Percentiles rank a stretch among this genome's conserved stretches.
These are phyloP conservation scores for Trypanosoma grayi DNA, from an alignment of 208 protist species.

Conservation along the genomic window DNA sequence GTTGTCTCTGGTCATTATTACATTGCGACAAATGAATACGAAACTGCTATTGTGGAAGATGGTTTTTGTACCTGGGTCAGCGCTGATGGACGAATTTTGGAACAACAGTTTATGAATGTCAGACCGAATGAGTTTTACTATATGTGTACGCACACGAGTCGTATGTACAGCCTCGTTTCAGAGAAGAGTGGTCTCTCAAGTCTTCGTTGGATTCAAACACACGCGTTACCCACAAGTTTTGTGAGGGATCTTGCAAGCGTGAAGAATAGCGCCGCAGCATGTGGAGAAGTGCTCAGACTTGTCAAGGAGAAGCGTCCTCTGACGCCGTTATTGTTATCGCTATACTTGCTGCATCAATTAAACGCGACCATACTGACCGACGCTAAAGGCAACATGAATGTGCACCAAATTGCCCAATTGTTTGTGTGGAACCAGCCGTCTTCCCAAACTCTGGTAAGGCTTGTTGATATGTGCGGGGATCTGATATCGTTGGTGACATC, in stretches of 20 bases:
- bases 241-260: slow-evolving; percentile 20
- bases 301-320: background rate
- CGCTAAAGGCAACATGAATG: background rate
- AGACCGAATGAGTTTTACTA: slow-evolving; percentile 38
- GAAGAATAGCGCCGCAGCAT: background rate
- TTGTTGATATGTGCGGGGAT: slow-evolving; percentile 27
- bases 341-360: slow-evolving; percentile 33
- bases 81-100: slow-evolving; percentile 55
- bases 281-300: slow-evolving; percentile 8
- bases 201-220: slow-evolving; percentile 27
- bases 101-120: slow-evolving; percentile 57
- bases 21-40: slow-evolving; percentile 62
- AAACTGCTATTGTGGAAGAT: slow-evolving; percentile 70
- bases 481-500: slow-evolving; percentile 2
- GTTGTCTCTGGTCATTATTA: slow-evolving; percentile 53
- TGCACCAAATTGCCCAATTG: slow-evolving; percentile 8
- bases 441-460: slow-evolving; percentile 25
- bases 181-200: slow-evolving; percentile 15
- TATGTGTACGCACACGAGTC: slow-evolving; percentile 33
- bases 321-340: slow-evolving; percentile 17
- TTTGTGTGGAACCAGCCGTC: slow-evolving; percentile 21
- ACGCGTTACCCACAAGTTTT: slow-evolving; percentile 11
- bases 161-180: slow-evolving; percentile 28
- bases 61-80: slow-evolving; percentile 78
- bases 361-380: slow-evolving; percentile 19